A percentile compares a stretch with the other conserved stretches of the same genome.
Evolutionary conservation across 768 basidiomycete genomes (phyloP).

Genomic region (Boletus pseudo-olivaceus): DNA sequence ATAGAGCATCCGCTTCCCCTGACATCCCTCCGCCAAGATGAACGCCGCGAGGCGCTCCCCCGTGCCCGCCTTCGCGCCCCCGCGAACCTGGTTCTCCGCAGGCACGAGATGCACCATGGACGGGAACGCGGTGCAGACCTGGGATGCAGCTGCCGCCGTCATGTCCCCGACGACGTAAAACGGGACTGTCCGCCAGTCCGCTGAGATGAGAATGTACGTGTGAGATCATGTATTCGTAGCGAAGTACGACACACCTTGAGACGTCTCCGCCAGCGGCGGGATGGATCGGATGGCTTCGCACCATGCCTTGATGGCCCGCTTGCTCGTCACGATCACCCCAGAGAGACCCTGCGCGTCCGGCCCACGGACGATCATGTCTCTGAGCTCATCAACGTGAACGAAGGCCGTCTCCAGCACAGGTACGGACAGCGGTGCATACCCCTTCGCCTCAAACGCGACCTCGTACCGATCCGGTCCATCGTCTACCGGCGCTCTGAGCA

Average conservation of each 20-base stretch:
- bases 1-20: constrained; percentile 48
- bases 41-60: constrained; percentile 64
- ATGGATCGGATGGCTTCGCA: constrained; percentile 33
- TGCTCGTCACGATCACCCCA: constrained; percentile 79
- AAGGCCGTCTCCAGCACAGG: constrained; percentile 69
- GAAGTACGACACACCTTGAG: constrained; percentile 13
- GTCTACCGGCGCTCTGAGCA: constrained; percentile 38
- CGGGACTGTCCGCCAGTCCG: constrained; percentile 53
- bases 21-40: constrained; percentile 43
- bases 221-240: neutral
- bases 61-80: constrained; percentile 54
- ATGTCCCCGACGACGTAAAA: constrained; percentile 79
- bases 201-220: constrained; percentile 21
- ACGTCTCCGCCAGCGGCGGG: neutral
- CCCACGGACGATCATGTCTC: constrained; percentile 38
- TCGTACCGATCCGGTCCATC: constrained; percentile 57
- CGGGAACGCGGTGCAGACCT: constrained; percentile 28
- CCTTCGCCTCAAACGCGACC: constrained; percentile 40
- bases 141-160: constrained; percentile 48
- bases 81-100: constrained; percentile 34
- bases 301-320: constrained; percentile 75
- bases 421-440: constrained; percentile 56
- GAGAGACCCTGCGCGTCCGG: constrained; percentile 32
- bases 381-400: constrained; percentile 46
- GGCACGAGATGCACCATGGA: constrained; percentile 37